Conservation (phyloP, 2,329 filamentous ascomycete genomes). For the Cladosporium sp. region DNA sequence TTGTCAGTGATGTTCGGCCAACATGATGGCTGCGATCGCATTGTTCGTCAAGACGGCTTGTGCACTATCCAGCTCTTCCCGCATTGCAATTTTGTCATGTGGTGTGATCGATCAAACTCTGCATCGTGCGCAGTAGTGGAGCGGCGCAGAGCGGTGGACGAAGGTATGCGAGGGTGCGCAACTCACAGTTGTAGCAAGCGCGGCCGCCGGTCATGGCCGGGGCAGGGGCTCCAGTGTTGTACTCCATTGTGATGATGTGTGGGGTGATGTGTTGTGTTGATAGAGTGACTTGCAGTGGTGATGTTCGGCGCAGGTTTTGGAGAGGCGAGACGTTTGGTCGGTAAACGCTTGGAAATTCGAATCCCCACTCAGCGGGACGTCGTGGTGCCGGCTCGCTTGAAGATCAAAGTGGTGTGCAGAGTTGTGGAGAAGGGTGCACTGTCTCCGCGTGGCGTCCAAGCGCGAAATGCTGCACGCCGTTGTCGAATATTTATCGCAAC, state of each 20-base stretch:
- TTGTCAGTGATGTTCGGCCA: not conserved
- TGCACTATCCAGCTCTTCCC: not conserved
- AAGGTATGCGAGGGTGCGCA: not conserved
- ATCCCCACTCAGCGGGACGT: not conserved
- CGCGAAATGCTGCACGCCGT: not conserved
- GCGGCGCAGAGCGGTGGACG: not conserved
- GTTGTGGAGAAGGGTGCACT: not conserved
- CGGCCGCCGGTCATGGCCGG: slow-evolving; percentile 34
- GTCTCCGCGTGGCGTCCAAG: not conserved
- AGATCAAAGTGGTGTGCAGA: slow-evolving; percentile 7
- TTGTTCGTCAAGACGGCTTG: not conserved
- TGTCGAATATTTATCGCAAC: too few relatives aligned
- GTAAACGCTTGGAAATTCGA: slow-evolving; percentile 6
- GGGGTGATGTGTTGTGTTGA: slow-evolving; percentile 11
- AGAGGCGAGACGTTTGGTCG: not conserved
- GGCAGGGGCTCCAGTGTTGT: slow-evolving; percentile 30
- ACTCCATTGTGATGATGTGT: slow-evolving; percentile 42
- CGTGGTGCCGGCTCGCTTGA: slow-evolving; percentile 8
- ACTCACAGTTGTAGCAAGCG: slow-evolving; percentile 59
- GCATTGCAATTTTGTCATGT: not conserved
- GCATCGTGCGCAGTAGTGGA: not conserved
- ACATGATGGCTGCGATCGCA: not conserved
- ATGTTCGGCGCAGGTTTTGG: slow-evolving; percentile 10
- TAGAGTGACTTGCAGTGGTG: slow-evolving; percentile 8
- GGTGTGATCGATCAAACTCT: not conserved